Conservation (phyloP, 2,329 filamentous ascomycete species). For the Neonectria faginata region DNA sequence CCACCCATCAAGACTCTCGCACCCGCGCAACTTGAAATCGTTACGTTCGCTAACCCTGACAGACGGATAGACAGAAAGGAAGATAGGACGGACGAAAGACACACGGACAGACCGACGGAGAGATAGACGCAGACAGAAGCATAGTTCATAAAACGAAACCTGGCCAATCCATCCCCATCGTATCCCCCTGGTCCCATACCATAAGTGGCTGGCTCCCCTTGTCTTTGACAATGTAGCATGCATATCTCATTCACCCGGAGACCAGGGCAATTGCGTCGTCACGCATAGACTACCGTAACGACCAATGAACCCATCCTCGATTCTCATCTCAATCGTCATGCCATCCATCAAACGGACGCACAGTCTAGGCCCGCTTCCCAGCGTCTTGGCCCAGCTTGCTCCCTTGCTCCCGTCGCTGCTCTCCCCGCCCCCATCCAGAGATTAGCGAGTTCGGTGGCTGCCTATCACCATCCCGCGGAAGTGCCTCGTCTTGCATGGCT, state of each 20-base stretch:
- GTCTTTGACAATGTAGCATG: constrained; percentile 20
- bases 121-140: not conserved
- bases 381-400: not conserved
- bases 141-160: no score
- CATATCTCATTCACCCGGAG: constrained; percentile 24
- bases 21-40: constrained; percentile 3
- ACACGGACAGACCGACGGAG: no score
- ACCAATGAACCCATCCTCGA: constrained; percentile 2
- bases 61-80: not conserved
- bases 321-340: constrained; percentile 4
- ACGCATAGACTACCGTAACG: not conserved
- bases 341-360: not conserved
- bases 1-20: constrained; percentile 22
- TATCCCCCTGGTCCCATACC: constrained; percentile 5
- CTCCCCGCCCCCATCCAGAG: constrained; percentile 34
- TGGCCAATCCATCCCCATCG: not conserved
- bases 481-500: not conserved
- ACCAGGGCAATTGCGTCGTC: constrained; percentile 14
- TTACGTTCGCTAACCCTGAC: constrained; percentile 15
- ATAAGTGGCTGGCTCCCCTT: not conserved
- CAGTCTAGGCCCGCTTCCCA: not conserved
- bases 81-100: not conserved
- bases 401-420: constrained; percentile 17
- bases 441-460: constrained; percentile 42
- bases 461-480: constrained; percentile 34